Conservation (phyloP, 371 early-diverging fungal genomes). For the Lichtheimia ornata region DNA sequence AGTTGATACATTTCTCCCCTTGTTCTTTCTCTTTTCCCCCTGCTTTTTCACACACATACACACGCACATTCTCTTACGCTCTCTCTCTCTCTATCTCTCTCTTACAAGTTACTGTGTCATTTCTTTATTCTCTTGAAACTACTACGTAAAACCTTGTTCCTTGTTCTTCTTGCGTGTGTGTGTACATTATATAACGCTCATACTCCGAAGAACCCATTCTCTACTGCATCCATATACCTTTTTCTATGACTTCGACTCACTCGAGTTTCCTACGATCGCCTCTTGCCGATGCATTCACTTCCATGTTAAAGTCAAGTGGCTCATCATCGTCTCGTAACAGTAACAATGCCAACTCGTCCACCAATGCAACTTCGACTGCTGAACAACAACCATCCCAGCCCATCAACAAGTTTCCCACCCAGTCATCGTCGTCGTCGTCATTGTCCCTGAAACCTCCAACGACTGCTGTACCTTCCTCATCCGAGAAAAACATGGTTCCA, state of each 20-base stretch:
- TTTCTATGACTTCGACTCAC: constrained; percentile 14
- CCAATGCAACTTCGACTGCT: background rate
- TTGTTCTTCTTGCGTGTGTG: too few species aligned
- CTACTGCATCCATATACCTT: background rate
- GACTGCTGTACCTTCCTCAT: background rate
- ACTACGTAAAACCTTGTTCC: too few species aligned
- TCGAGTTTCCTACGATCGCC: constrained; percentile 10
- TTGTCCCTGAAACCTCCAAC: too few species aligned
- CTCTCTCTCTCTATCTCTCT: background rate
- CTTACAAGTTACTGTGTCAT: too few species aligned
- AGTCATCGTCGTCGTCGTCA: background rate
- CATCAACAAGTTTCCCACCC: background rate
- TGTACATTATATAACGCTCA: background rate
- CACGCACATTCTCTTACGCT: background rate
- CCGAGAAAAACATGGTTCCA: constrained; percentile 1
- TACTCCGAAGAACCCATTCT: background rate
- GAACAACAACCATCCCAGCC: background rate
- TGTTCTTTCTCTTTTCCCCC: constrained; percentile 1
- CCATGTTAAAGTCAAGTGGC: constrained; percentile 1
- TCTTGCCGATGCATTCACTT: constrained; percentile 13
- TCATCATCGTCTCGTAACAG: background rate
- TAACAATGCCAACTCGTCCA: background rate
- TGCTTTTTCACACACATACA: background rate
- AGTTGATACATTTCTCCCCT: background rate
- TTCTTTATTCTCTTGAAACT: too few species aligned